phyloP scores from a whole-genome alignment of 225 moss, liverwort and hornwort species.

The Sphagnum contortum region DNA sequence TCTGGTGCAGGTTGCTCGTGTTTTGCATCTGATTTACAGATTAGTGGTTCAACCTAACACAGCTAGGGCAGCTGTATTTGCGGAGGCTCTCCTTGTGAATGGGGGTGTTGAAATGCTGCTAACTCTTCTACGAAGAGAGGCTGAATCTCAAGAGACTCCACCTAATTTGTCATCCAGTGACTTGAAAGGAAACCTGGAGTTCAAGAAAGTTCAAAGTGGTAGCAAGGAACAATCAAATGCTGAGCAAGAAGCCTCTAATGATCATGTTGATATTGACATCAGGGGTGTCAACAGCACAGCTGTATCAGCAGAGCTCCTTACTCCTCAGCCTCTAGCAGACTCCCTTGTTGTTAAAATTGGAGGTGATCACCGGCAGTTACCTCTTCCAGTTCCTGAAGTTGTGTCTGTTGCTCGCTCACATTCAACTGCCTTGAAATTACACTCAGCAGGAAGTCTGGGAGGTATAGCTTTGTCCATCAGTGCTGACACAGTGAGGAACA shows the following conservation, averaged over 20 bases:
- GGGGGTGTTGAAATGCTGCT: slow-evolving; percentile 95
- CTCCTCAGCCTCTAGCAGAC: slow-evolving; percentile 1
- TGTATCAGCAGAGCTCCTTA: slow-evolving; percentile 11
- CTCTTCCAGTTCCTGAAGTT: slow-evolving; percentile 51
- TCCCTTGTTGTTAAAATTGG: background rate
- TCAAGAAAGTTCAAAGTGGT: slow-evolving; percentile 13
- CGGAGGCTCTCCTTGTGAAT: slow-evolving; percentile 63
- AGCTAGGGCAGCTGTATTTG: slow-evolving; percentile 63
- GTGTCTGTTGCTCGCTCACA: slow-evolving; percentile 34
- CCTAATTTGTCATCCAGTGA: background rate
- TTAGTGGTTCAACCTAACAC: slow-evolving; percentile 83
- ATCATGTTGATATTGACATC: slow-evolving; percentile 9
- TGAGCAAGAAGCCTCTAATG: slow-evolving; percentile 11
- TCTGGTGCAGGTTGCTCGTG: slow-evolving; percentile 59
- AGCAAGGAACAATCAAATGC: slow-evolving; percentile 10
- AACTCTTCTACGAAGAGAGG: slow-evolving; percentile 78
- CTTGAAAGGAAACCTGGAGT: slow-evolving; percentile 9
- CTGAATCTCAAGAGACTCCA: slow-evolving; percentile 50
- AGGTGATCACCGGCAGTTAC: slow-evolving; percentile 49
- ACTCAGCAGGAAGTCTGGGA: slow-evolving; percentile 72
- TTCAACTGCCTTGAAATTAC: slow-evolving; percentile 56
- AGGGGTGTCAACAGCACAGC: slow-evolving; percentile 11
- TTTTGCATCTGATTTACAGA: slow-evolving; percentile 82
- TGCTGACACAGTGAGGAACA: slow-evolving; percentile 88
- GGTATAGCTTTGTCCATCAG: slow-evolving; percentile 96